These are phyloP conservation scores for Yarrowia sp. DNA, from an alignment of 805 yeast genomes.

Conservation along the genomic window DNA sequence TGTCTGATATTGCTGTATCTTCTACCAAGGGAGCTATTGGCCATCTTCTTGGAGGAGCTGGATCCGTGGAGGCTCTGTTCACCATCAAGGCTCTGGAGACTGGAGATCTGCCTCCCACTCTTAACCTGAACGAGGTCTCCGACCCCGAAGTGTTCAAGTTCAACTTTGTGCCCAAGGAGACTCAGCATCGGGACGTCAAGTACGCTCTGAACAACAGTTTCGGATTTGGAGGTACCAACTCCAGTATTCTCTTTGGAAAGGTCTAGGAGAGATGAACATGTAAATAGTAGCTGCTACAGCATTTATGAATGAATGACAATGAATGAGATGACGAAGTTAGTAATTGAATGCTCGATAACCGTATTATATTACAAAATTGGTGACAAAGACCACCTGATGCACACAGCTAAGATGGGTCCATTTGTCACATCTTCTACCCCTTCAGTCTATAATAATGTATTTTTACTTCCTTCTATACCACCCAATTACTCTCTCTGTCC, in stretches of 20 bases:
- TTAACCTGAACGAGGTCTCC: constrained; percentile 67
- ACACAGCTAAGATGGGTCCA: too few species aligned
- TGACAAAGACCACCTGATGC: too few species aligned
- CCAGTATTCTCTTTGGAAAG: constrained; percentile 58
- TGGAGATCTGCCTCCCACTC: constrained; percentile 75
- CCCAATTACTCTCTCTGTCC: constrained; percentile 42
- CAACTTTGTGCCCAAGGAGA: constrained; percentile 64
- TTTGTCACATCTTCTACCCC: too few species aligned
- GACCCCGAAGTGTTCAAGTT: constrained; percentile 56
- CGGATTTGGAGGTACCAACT: constrained; percentile 97
- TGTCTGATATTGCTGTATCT: constrained; percentile 56
- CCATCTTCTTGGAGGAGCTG: constrained; percentile 94
- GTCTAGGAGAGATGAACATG: neutral
- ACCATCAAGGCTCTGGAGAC: constrained; percentile 70
- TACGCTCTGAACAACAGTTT: constrained; percentile 87
- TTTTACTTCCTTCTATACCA: neutral
- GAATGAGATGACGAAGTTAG: too few species aligned
- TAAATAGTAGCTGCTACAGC: constrained; percentile 1
- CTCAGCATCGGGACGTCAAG: constrained; percentile 54
- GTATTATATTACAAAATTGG: too few species aligned
- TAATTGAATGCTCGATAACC: too few species aligned
- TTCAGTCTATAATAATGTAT: constrained; percentile 25
- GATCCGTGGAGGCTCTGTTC: constrained; percentile 88
- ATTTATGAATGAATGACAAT: too few species aligned
- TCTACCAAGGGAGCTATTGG: constrained; percentile 94